A percentile compares a stretch with the other conserved stretches of the same genome.
Evolutionary conservation across 2,329 filamentous ascomycete genomes (phyloP).

Genomic region (Gremmenia infestans): DNA sequence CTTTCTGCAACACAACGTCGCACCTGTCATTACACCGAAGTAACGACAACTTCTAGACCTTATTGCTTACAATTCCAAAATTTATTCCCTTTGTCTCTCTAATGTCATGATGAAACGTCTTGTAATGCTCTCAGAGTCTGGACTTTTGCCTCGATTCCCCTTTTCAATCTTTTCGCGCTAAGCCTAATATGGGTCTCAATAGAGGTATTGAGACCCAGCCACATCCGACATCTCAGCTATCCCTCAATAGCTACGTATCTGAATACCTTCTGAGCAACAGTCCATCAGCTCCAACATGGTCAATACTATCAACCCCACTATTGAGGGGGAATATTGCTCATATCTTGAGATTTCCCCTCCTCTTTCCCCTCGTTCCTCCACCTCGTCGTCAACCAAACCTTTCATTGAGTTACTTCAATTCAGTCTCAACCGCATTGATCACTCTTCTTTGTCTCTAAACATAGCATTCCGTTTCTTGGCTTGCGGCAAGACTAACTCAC

Average conservation of each 20-base stretch:
- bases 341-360: not conserved
- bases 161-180: not conserved
- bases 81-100: not conserved
- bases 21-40: too few species aligned
- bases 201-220: constrained; percentile 6
- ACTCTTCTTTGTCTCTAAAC: constrained; percentile 4
- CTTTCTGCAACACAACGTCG: too few species aligned
- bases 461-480: not conserved
- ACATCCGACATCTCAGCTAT: not conserved
- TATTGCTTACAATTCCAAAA: not conserved
- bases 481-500: not conserved
- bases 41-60: too few species aligned
- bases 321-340: not conserved
- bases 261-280: not conserved
- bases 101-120: not conserved
- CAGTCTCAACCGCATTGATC: not conserved
- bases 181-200: constrained; percentile 10
- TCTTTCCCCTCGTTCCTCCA: not conserved
- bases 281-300: not conserved
- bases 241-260: not conserved
- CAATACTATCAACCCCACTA: constrained; percentile 4
- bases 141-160: not conserved
- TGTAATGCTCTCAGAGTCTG: not conserved
- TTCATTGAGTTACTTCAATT: not conserved
- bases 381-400: not conserved